These are phyloP conservation scores for Cladorrhinum sp. DNA, from an alignment of 2,329 filamentous ascomycete species.

Conservation along the genomic window DNA sequence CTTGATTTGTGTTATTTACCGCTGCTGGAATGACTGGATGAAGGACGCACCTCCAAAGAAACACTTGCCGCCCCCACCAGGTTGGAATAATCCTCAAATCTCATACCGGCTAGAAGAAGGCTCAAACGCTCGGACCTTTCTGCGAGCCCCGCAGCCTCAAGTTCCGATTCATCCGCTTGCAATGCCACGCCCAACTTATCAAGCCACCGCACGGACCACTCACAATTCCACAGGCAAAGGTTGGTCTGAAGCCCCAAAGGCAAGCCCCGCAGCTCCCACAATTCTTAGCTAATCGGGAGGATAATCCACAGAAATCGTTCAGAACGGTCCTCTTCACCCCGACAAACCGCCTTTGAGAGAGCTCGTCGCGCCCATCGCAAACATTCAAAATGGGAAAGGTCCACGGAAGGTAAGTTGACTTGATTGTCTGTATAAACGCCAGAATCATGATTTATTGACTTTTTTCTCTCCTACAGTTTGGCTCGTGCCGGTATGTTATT, in stretches of 20 bases:
- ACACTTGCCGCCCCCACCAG: background rate
- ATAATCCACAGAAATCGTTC: slow-evolving; percentile 25
- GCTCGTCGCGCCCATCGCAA: slow-evolving; percentile 19
- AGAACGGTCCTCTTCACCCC: slow-evolving; percentile 12
- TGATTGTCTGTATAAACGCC: background rate
- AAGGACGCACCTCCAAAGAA: background rate
- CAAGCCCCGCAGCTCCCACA: slow-evolving; percentile 28
- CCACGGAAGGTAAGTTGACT: slow-evolving; percentile 27
- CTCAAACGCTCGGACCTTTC: background rate
- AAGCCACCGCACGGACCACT: background rate
- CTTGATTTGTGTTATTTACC: background rate
- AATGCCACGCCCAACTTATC: background rate
- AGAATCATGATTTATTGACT: slow-evolving; percentile 18
- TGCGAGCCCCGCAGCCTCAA: background rate
- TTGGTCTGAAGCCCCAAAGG: slow-evolving; percentile 22
- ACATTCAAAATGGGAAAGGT: slow-evolving; percentile 31
- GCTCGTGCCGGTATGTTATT: slow-evolving; percentile 30
- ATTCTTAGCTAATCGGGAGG: slow-evolving; percentile 24
- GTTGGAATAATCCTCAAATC: background rate
- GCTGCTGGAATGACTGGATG: background rate
- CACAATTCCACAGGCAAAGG: background rate
- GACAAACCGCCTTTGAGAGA: slow-evolving; percentile 17
- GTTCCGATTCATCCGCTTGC: background rate
- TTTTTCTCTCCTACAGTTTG: slow-evolving; percentile 22
- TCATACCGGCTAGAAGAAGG: background rate